A percentile compares a stretch with the other conserved stretches of the same genome.
These are phyloP conservation scores for Prunus fruticosa DNA, from an alignment of 306 rosid species.

Conservation along the genomic window DNA sequence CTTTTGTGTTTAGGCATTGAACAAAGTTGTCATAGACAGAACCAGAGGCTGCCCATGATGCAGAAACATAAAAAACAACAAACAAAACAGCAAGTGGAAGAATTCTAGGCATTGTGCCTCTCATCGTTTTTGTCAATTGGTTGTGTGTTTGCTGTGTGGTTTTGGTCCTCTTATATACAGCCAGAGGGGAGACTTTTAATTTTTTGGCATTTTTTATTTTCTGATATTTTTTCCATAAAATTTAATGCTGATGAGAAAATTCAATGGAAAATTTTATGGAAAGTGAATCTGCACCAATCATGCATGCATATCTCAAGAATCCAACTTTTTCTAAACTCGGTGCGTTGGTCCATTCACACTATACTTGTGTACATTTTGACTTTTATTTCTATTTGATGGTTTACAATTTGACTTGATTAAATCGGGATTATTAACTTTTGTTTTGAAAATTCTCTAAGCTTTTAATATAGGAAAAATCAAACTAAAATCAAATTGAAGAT, in stretches of 20 bases:
- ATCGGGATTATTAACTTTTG: background rate
- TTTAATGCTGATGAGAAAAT: background rate
- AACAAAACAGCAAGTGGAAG: conserved; percentile 20
- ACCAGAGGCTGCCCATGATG: conserved; percentile 31
- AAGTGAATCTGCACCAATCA: background rate
- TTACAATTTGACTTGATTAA: background rate
- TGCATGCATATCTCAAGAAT: background rate
- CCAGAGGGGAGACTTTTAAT: no score
- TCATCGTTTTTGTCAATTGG: background rate
- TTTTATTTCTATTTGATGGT: background rate
- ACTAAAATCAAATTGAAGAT: background rate
- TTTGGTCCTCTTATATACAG: background rate
- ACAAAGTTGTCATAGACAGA: conserved; percentile 45
- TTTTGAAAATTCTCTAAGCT: background rate
- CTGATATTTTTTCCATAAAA: no score
- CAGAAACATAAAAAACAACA: conserved; percentile 24
- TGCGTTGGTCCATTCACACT: background rate
- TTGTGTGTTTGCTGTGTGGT: background rate
- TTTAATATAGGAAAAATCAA: background rate
- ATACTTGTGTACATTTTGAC: background rate
- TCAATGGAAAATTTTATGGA: background rate
- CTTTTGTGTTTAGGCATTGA: conserved; percentile 42
- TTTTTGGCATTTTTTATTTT: no score
- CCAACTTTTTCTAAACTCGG: background rate
- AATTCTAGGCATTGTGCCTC: background rate